These are phyloP conservation scores for Yamadazyma takamatsuzukensis DNA, from an alignment of 805 yeast genomes.

Conservation along the genomic window DNA sequence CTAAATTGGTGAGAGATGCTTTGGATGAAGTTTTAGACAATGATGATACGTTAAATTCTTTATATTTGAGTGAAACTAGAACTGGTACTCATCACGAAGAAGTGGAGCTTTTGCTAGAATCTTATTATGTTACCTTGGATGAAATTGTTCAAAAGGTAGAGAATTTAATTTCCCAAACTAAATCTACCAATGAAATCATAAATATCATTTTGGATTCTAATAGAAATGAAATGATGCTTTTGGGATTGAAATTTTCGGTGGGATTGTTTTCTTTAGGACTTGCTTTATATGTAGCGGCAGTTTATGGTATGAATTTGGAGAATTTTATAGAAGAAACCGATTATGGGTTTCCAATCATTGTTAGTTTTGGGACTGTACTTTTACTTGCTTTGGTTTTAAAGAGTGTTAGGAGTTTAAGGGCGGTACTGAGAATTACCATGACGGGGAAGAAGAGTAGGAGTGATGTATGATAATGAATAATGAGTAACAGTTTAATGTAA, in stretches of 20 bases:
- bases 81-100: conserved; percentile 65
- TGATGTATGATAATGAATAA: no score
- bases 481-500: not conserved
- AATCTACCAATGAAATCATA: conserved; percentile 91
- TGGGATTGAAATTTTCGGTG: conserved; percentile 79
- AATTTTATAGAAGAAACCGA: conserved; percentile 84
- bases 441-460: conserved; percentile 36
- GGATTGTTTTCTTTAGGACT: conserved; percentile 81
- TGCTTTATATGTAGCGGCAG: conserved; percentile 75
- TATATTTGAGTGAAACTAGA: conserved; percentile 69
- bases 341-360: conserved; percentile 56
- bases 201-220: conserved; percentile 91
- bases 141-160: conserved; percentile 91
- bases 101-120: conserved; percentile 84
- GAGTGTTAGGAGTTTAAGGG: conserved; percentile 56
- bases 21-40: conserved; percentile 81
- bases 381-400: conserved; percentile 46
- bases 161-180: conserved; percentile 73
- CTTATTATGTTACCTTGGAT: conserved; percentile 86
- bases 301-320: conserved; percentile 94
- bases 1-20: conserved; percentile 74
- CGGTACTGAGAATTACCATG: conserved; percentile 73
- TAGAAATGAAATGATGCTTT: conserved; percentile 85
- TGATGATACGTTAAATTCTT: conserved; percentile 80
- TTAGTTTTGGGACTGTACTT: conserved; percentile 42